These are phyloP conservation scores for Trichocladium uniseriatum DNA, from an alignment of 495 filamentous ascomycete species.

Conservation along the genomic window DNA sequence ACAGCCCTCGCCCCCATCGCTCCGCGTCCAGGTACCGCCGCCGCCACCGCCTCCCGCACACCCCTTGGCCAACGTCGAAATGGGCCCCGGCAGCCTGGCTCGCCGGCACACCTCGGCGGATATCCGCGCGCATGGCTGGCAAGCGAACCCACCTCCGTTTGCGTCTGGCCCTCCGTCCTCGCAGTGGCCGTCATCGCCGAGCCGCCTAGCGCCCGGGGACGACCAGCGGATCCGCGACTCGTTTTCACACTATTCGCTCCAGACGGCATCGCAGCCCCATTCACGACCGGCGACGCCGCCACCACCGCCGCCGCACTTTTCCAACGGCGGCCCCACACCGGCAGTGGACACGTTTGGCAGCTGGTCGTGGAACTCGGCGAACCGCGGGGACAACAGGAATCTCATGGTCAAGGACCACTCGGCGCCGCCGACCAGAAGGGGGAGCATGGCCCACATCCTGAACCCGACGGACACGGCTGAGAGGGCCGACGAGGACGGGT, in stretches of 20 bases:
- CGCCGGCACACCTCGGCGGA: conserved; percentile 93
- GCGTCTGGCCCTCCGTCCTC: conserved; percentile 59
- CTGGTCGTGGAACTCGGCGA: conserved; percentile 46
- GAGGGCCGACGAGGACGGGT: conserved; percentile 35
- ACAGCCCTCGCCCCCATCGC: conserved; percentile 62
- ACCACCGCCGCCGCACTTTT: conserved; percentile 34
- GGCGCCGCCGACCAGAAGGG: conserved; percentile 47
- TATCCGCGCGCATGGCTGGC: conserved; percentile 86
- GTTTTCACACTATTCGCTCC: conserved; percentile 73
- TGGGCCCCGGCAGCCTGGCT: conserved; percentile 65
- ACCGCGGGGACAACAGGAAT: conserved; percentile 32
- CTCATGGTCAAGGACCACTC: conserved; percentile 43
- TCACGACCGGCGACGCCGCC: conserved; percentile 72
- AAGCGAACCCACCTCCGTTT: conserved; percentile 57
- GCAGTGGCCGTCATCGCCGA: conserved; percentile 84
- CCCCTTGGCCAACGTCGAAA: conserved; percentile 64
- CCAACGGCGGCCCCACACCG: conserved; percentile 29
- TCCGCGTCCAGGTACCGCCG: conserved; percentile 56
- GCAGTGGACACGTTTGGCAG: conserved; percentile 36
- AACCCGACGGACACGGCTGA: conserved; percentile 54
- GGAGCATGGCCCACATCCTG: conserved; percentile 56
- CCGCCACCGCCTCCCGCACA: conserved; percentile 62
- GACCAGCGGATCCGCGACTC: conserved; percentile 77
- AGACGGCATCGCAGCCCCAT: conserved; percentile 41
- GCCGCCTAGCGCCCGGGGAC: conserved; percentile 45